phyloP scores from a whole-genome alignment of 2,329 filamentous ascomycete species.

The Rhynchosporium graminicola region DNA sequence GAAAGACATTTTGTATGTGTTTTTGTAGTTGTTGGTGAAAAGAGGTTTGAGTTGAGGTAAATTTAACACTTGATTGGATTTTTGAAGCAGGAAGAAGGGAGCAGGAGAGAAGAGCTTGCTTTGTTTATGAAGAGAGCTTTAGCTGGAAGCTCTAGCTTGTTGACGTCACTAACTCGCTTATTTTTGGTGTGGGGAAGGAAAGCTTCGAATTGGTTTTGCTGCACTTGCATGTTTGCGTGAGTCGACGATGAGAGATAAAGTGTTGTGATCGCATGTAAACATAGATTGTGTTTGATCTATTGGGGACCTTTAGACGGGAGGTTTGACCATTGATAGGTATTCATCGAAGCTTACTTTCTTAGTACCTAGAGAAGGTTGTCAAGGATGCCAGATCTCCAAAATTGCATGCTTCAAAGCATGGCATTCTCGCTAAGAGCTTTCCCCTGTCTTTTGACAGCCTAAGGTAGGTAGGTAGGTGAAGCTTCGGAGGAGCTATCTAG shows the following conservation, averaged over 20 bases:
- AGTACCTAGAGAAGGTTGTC: neutral
- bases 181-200: slow-evolving; percentile 6
- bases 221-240: neutral
- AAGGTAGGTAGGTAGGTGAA: too few species aligned
- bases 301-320: neutral
- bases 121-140: slow-evolving; percentile 15
- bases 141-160: slow-evolving; percentile 6
- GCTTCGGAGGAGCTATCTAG: too few species aligned
- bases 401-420: neutral
- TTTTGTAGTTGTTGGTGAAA: neutral
- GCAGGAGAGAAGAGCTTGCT: neutral
- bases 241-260: slow-evolving; percentile 5
- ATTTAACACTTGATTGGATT: neutral
- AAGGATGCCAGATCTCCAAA: neutral
- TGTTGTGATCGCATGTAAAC: slow-evolving; percentile 6
- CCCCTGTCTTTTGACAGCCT: neutral
- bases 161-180: slow-evolving; percentile 13
- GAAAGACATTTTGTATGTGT: slow-evolving; percentile 50
- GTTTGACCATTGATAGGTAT: neutral
- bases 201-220: neutral
- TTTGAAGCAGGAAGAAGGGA: neutral
- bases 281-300: neutral
- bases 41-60: neutral
- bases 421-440: slow-evolving; percentile 4
- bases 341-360: too few species aligned